Percentiles rank a stretch among this genome's conserved stretches.
These are phyloP conservation scores for Metschnikowia reukaufii DNA, from an alignment of 805 yeast species.

Conservation along the genomic window DNA sequence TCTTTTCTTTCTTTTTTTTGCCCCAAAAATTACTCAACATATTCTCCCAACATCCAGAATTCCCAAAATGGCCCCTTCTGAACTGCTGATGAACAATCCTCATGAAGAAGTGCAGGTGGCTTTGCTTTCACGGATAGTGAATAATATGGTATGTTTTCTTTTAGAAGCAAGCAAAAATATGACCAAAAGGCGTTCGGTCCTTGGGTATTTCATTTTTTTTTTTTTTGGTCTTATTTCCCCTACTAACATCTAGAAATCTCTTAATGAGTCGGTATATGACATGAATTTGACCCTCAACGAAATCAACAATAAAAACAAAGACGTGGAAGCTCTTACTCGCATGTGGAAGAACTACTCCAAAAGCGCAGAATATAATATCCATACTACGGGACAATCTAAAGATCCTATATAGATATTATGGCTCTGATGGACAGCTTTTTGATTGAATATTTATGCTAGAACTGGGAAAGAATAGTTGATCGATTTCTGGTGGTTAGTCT, in stretches of 20 bases:
- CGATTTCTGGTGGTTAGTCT: background rate
- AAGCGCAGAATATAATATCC: conserved; percentile 67
- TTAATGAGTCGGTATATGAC: conserved; percentile 68
- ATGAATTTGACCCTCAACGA: conserved; percentile 61
- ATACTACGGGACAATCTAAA: conserved; percentile 61
- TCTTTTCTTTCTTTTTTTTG: too few species aligned
- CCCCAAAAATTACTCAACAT: too few species aligned
- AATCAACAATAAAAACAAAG: conserved; percentile 64
- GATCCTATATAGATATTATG: conserved; percentile 37
- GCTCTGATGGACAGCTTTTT: background rate
- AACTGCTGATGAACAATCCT: conserved; percentile 69
- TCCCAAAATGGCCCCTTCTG: background rate
- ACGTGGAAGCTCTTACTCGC: conserved; percentile 68
- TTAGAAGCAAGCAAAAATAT: too few species aligned
- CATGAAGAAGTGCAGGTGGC: conserved; percentile 81
- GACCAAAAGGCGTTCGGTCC: too few species aligned
- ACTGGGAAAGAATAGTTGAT: too few species aligned
- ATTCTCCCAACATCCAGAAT: too few species aligned
- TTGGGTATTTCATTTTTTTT: background rate
- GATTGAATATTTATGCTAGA: background rate
- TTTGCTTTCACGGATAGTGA: conserved; percentile 70
- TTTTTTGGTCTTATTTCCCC: background rate
- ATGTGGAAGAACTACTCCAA: conserved; percentile 78
- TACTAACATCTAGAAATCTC: conserved; percentile 50
- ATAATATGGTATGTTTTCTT: conserved; percentile 59